Evolutionary conservation across 2,329 filamentous ascomycete species (phyloP).

Genomic region (Mycosphaerella sp.): DNA sequence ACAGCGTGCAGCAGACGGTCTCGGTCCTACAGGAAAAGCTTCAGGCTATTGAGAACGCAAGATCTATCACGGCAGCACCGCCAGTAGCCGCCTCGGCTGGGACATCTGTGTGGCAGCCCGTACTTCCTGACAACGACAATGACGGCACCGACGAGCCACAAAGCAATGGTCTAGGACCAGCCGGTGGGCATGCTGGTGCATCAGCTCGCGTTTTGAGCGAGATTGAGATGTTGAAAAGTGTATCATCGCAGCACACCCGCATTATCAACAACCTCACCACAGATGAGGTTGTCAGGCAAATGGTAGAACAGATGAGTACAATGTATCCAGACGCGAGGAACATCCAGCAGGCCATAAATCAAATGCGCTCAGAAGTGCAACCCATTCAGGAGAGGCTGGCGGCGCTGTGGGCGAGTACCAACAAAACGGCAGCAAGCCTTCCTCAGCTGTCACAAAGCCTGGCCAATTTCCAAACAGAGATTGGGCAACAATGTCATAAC

Average conservation of each 20-base stretch:
- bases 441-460: not conserved
- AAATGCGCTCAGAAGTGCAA: not conserved
- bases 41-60: not conserved
- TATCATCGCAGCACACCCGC: not conserved
- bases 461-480: not conserved
- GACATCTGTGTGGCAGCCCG: slow-evolving; percentile 1
- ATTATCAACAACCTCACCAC: slow-evolving; percentile 12
- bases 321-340: slow-evolving; percentile 11
- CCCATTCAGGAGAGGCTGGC: not conserved
- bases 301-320: slow-evolving; percentile 7
- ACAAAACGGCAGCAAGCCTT: not conserved
- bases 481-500: not conserved
- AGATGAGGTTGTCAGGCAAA: slow-evolving; percentile 11
- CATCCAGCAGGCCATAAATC: not conserved
- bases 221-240: slow-evolving; percentile 4
- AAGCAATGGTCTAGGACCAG: not conserved
- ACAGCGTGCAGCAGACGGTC: not conserved
- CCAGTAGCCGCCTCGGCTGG: not conserved
- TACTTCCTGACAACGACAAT: not conserved
- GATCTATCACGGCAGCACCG: not conserved
- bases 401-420: not conserved
- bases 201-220: not conserved
- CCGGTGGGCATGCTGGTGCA: not conserved
- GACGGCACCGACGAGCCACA: not conserved
- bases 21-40: not conserved